A percentile compares a stretch with the other conserved stretches of the same genome.
These are phyloP conservation scores for Hyphopichia pseudoburtonii DNA, from an alignment of 1,139 yeast genomes.

Conservation along the genomic window DNA sequence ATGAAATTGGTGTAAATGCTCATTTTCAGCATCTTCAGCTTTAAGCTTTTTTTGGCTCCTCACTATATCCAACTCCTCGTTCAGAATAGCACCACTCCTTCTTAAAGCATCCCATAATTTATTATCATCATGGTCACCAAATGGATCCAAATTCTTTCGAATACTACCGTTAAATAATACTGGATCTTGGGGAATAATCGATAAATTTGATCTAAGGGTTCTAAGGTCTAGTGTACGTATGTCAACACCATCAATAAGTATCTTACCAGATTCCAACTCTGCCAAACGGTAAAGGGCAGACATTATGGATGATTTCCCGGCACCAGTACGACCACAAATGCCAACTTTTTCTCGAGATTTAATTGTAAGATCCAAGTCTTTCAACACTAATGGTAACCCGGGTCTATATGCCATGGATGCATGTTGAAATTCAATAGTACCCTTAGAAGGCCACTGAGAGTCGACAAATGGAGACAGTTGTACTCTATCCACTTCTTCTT, in stretches of 20 bases:
- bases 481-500: conserved; percentile 20
- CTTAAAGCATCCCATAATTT: conserved; percentile 35
- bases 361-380: conserved; percentile 27
- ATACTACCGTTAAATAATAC: conserved; percentile 19
- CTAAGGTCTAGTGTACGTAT: conserved; percentile 45
- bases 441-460: conserved; percentile 5
- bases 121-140: conserved; percentile 13
- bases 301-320: conserved; percentile 64
- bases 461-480: conserved; percentile 37
- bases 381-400: conserved; percentile 18
- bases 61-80: conserved; percentile 8
- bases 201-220: conserved; percentile 11
- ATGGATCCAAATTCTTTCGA: conserved; percentile 17
- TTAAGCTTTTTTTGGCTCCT: conserved; percentile 1
- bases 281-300: conserved; percentile 52
- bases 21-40: neutral
- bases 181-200: conserved; percentile 23
- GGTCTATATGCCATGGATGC: conserved; percentile 19
- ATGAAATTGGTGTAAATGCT: conserved; percentile 40
- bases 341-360: conserved; percentile 49
- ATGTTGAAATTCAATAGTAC: conserved; percentile 15
- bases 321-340: conserved; percentile 68
- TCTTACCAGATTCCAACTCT: conserved; percentile 45
- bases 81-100: conserved; percentile 30
- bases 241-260: conserved; percentile 52